phyloP scores from a whole-genome alignment of 495 filamentous ascomycete species.

The Penicillium chermesinum region DNA sequence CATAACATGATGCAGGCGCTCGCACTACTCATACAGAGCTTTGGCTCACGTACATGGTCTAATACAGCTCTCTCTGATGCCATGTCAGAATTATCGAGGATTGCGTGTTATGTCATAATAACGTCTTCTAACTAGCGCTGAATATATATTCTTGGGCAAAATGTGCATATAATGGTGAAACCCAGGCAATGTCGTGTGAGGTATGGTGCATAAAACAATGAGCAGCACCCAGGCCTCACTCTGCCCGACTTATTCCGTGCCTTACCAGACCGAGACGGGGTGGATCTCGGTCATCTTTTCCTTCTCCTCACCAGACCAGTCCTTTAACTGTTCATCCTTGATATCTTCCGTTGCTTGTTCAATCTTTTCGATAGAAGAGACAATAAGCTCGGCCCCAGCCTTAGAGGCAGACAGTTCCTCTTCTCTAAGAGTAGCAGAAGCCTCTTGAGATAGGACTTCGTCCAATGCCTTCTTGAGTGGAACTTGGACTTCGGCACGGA shows the following conservation, averaged over 20 bases:
- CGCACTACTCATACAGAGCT: too few relatives aligned
- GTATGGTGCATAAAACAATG: too few relatives aligned
- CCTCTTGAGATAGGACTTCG: neutral
- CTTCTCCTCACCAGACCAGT: neutral
- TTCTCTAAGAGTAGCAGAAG: neutral
- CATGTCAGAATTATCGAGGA: conserved; percentile 30
- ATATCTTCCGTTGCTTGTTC: neutral
- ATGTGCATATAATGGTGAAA: too few relatives aligned
- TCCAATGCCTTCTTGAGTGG: conserved; percentile 21
- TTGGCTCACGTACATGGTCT: too few relatives aligned
- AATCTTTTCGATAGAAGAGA: neutral
- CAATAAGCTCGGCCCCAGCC: neutral
- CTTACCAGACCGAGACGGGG: neutral
- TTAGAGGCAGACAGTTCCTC: neutral
- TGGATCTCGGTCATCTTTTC: neutral
- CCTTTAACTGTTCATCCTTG: neutral
- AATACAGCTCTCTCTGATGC: too few relatives aligned
- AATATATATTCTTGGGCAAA: too few relatives aligned
- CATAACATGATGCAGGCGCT: too few relatives aligned
- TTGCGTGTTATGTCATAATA: too few relatives aligned
- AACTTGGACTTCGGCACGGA: conserved; percentile 34
- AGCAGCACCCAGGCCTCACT: too few relatives aligned
- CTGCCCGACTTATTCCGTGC: too few relatives aligned
- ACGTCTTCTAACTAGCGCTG: too few relatives aligned
- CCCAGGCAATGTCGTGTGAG: too few relatives aligned